Percentiles rank a stretch among this genome's conserved stretches.
Conservation (phyloP, 371 early-diverging fungal species). For the Zancudomyces culisetae region DNA sequence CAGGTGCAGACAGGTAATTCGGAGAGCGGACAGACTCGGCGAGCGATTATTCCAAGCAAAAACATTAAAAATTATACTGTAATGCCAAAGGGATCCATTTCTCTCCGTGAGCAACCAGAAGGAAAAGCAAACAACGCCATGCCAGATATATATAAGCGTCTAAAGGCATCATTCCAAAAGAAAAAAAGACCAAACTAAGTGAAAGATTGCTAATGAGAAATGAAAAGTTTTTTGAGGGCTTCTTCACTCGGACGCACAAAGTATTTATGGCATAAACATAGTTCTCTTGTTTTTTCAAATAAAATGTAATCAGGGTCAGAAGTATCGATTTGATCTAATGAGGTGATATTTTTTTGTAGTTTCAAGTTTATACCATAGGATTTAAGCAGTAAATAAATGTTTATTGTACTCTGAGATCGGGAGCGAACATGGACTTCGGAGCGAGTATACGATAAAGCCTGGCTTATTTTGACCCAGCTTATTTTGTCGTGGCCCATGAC, state of each 20-base stretch:
- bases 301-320: background rate
- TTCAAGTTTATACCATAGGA: too few species aligned
- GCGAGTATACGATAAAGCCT: too few species aligned
- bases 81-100: conserved; percentile 18
- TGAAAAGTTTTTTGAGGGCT: background rate
- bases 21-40: conserved; percentile 9
- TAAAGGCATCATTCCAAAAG: background rate
- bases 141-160: background rate
- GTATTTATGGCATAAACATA: too few species aligned
- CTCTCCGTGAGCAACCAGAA: too few species aligned
- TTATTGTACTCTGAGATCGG: too few species aligned
- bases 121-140: background rate
- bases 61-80: conserved; percentile 15
- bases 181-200: too few species aligned
- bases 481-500: background rate
- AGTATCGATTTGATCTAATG: background rate
- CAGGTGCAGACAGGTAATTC: conserved; percentile 11
- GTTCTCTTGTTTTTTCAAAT: background rate
- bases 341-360: background rate
- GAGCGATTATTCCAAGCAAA: conserved; percentile 14
- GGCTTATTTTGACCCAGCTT: background rate
- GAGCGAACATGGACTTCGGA: too few species aligned
- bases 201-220: background rate
- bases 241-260: too few species aligned
- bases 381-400: too few species aligned